These are phyloP conservation scores for Trichoderma breve DNA, from an alignment of 2,329 filamentous ascomycete species.

Conservation along the genomic window DNA sequence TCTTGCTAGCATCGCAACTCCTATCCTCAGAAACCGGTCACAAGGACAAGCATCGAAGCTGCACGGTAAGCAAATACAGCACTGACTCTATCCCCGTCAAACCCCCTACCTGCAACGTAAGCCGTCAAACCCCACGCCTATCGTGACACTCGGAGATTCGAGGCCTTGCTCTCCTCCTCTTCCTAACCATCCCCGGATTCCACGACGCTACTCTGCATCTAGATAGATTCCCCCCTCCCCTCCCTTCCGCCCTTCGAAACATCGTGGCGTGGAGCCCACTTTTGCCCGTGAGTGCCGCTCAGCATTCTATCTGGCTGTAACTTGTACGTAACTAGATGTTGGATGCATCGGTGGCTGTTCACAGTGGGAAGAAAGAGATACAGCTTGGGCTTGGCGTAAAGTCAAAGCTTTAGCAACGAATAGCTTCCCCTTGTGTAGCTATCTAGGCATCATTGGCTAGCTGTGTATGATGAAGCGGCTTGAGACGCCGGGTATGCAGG, in stretches of 20 bases:
- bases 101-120: not conserved
- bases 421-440: not conserved
- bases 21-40: not conserved
- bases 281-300: conserved; percentile 12
- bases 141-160: not conserved
- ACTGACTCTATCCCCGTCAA: not conserved
- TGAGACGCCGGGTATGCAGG: not conserved
- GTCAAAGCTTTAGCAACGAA: not conserved
- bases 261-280: not conserved
- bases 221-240: not conserved
- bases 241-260: not conserved
- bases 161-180: not conserved
- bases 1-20: not conserved
- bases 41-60: not conserved
- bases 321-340: not conserved
- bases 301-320: not conserved
- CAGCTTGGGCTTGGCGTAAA: not conserved
- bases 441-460: not conserved
- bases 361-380: not conserved
- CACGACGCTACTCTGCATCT: not conserved
- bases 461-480: not conserved
- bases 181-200: not conserved
- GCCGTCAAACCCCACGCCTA: not conserved
- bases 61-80: not conserved
- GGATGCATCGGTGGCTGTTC: not conserved